These are phyloP conservation scores for Litsea cubeba DNA, from an alignment of 164 flowering plant genomes.

Conservation along the genomic window DNA sequence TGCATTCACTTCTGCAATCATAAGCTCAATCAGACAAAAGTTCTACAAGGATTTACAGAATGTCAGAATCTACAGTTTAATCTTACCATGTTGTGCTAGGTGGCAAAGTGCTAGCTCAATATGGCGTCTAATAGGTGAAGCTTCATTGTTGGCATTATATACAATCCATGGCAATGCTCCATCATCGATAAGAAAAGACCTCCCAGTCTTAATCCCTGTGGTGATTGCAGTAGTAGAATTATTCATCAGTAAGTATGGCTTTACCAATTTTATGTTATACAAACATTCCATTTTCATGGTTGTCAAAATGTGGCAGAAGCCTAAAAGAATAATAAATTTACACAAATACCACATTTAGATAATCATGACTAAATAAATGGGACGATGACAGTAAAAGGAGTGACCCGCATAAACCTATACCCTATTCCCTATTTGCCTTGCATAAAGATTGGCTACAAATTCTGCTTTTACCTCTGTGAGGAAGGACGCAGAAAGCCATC, in stretches of 20 bases:
- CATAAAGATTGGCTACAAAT: too few relatives aligned
- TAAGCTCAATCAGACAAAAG: not conserved
- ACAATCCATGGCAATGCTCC: conserved; percentile 95
- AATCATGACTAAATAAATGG: too few relatives aligned
- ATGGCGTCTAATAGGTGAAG: conserved; percentile 79
- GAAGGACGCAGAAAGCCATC: too few relatives aligned
- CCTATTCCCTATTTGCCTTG: too few relatives aligned
- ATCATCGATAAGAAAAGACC: conserved; percentile 82
- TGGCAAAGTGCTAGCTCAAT: conserved; percentile 97
- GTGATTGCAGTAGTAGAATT: not conserved
- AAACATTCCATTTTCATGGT: too few relatives aligned
- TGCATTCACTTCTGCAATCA: conserved; percentile 68
- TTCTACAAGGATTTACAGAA: not conserved
- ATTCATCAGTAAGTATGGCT: not conserved
- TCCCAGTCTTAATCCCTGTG: conserved; percentile 68
- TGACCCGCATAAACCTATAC: too few relatives aligned
- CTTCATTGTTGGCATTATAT: conserved; percentile 88
- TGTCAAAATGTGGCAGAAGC: too few relatives aligned
- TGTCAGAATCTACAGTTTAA: not conserved
- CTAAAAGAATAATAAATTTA: too few relatives aligned
- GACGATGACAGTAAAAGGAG: too few relatives aligned
- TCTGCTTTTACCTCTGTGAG: too few relatives aligned
- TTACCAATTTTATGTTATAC: too few relatives aligned
- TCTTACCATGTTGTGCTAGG: conserved; percentile 78
- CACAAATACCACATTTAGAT: too few relatives aligned